phyloP scores from a whole-genome alignment of 176 grass and related monocot species.

The Cymbopogon citratus region DNA sequence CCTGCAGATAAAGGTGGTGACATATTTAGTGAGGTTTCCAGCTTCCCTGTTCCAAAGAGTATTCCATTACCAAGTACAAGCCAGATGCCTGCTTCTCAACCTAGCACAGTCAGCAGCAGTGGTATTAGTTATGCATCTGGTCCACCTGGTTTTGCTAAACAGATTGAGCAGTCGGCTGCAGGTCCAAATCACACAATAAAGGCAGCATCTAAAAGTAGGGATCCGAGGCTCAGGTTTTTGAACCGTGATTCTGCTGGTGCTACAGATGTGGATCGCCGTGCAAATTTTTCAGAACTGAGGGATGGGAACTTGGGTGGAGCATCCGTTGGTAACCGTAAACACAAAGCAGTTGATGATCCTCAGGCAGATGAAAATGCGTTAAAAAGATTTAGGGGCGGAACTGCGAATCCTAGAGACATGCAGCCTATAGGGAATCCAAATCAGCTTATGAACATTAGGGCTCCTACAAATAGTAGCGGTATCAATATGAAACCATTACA shows the following conservation, averaged over 20 bases:
- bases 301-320: slow-evolving; percentile 20
- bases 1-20: slow-evolving; percentile 51
- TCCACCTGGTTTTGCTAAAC: slow-evolving; percentile 41
- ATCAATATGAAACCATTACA: slow-evolving; percentile 23
- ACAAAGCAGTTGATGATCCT: slow-evolving; percentile 51
- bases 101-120: slow-evolving; percentile 18
- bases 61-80: slow-evolving; percentile 1
- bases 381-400: slow-evolving; percentile 53
- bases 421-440: slow-evolving; percentile 26
- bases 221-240: slow-evolving; percentile 79
- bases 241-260: slow-evolving; percentile 44
- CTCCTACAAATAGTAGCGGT: slow-evolving; percentile 15
- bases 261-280: slow-evolving; percentile 25
- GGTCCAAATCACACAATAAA: slow-evolving; percentile 42
- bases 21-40: slow-evolving; percentile 57
- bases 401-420: slow-evolving; percentile 32
- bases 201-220: slow-evolving; percentile 56
- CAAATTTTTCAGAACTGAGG: slow-evolving; percentile 31
- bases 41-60: slow-evolving; percentile 42
- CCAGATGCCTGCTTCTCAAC: slow-evolving; percentile 38
- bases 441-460: slow-evolving; percentile 24
- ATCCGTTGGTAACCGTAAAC: slow-evolving; percentile 38
- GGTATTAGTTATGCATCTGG: slow-evolving; percentile 22
- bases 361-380: slow-evolving; percentile 33
- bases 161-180: slow-evolving; percentile 24